These are phyloP conservation scores for Strobilomyces echinocephalus DNA, from an alignment of 768 basidiomycete species.

Conservation along the genomic window DNA sequence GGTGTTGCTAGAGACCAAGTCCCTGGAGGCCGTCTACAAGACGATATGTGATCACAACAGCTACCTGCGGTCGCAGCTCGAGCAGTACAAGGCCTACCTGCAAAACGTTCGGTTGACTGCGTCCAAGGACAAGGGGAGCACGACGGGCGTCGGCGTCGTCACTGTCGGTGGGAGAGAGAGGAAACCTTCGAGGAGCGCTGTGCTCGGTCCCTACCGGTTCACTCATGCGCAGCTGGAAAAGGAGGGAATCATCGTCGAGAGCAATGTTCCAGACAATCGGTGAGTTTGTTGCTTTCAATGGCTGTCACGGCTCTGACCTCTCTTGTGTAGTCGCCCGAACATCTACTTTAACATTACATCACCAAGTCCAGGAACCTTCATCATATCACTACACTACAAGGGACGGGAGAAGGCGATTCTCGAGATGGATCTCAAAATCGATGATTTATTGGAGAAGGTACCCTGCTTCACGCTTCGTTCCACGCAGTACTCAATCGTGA, in stretches of 20 bases:
- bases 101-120: constrained; percentile 93
- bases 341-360: constrained; percentile 99
- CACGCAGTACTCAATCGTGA: constrained; percentile 11
- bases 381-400: constrained; percentile 98
- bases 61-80: constrained; percentile 91
- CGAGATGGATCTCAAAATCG: constrained; percentile 99
- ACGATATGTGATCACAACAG: constrained; percentile 99
- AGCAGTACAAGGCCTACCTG: constrained; percentile 99
- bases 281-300: constrained; percentile 31
- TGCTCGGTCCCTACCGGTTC: constrained; percentile 93
- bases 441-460: constrained; percentile 96
- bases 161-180: constrained; percentile 97
- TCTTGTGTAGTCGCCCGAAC: constrained; percentile 72
- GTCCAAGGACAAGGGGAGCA: constrained; percentile 82
- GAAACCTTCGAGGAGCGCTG: constrained; percentile 78
- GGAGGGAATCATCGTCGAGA: constrained; percentile 98
- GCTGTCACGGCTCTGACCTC: background rate
- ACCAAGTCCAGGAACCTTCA: constrained; percentile 96
- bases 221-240: constrained; percentile 98
- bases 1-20: constrained; percentile 86
- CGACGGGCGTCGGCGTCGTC: constrained; percentile 89
- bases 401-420: constrained; percentile 98
- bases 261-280: constrained; percentile 98
- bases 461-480: constrained; percentile 14
- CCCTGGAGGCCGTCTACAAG: constrained; percentile 96